phyloP scores from a whole-genome alignment of 2,329 filamentous ascomycete species.

The Myriosclerotinia curreyana region DNA sequence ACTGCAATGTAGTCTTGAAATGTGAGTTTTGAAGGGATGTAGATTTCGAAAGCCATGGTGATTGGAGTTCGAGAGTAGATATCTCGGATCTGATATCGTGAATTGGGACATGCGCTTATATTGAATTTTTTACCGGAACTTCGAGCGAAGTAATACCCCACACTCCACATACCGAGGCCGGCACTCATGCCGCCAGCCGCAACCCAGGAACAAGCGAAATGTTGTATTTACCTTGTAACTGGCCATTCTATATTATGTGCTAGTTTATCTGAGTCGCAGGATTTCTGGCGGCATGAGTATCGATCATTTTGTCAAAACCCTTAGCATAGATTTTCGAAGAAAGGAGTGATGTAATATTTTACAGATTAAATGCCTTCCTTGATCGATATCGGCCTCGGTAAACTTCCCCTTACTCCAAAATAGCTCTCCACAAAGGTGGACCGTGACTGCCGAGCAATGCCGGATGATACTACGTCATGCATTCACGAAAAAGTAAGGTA shows the following conservation, averaged over 20 bases:
- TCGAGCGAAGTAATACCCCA: neutral
- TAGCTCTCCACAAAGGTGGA: neutral
- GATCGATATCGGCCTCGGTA: too few species aligned
- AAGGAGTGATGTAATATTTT: too few species aligned
- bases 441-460: neutral
- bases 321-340: too few species aligned
- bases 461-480: neutral
- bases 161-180: neutral
- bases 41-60: constrained; percentile 32
- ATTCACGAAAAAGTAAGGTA: neutral
- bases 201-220: too few species aligned
- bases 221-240: too few species aligned
- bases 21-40: constrained; percentile 30
- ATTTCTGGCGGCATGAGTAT: too few species aligned
- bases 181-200: too few species aligned
- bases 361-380: too few species aligned
- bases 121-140: neutral
- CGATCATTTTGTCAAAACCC: too few species aligned
- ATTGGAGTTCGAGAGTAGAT: neutral
- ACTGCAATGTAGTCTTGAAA: constrained; percentile 34
- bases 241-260: too few species aligned
- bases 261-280: too few species aligned
- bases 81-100: neutral
- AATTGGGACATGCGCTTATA: neutral
- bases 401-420: neutral